These are phyloP conservation scores for Calonectria honghensis DNA, from an alignment of 2,329 filamentous ascomycete genomes.

Conservation along the genomic window DNA sequence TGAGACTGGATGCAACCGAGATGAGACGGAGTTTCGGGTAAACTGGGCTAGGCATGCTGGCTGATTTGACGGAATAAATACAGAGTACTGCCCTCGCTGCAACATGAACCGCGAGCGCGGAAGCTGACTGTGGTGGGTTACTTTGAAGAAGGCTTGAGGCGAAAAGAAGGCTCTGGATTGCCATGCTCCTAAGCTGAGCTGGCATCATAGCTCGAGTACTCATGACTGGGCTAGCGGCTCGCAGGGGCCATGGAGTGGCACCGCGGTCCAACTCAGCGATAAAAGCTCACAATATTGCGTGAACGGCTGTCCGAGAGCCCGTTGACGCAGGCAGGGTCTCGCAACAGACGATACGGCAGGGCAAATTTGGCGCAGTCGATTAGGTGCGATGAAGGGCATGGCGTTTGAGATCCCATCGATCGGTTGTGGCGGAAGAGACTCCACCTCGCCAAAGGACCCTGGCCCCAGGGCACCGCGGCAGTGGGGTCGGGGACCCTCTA, in stretches of 20 bases:
- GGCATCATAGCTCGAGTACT: neutral
- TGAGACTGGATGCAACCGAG: constrained; percentile 41
- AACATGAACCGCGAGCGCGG: neutral
- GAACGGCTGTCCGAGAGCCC: constrained; percentile 30
- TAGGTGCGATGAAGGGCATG: constrained; percentile 19
- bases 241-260: constrained; percentile 34
- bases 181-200: neutral
- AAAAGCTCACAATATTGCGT: neutral
- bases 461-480: constrained; percentile 7
- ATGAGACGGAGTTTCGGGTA: constrained; percentile 48
- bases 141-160: neutral
- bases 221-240: constrained; percentile 5
- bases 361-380: constrained; percentile 20
- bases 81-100: neutral
- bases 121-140: neutral
- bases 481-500: neutral
- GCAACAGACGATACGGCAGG: constrained; percentile 9
- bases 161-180: neutral
- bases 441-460: constrained; percentile 40
- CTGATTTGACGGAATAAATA: neutral
- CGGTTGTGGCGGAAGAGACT: constrained; percentile 47
- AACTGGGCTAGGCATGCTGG: neutral
- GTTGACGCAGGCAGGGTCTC: constrained; percentile 34
- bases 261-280: constrained; percentile 1
- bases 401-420: constrained; percentile 45